Base-by-base conservation (phyloP, 345 rosid genomes). In the Populus ilicifolia region DNA sequence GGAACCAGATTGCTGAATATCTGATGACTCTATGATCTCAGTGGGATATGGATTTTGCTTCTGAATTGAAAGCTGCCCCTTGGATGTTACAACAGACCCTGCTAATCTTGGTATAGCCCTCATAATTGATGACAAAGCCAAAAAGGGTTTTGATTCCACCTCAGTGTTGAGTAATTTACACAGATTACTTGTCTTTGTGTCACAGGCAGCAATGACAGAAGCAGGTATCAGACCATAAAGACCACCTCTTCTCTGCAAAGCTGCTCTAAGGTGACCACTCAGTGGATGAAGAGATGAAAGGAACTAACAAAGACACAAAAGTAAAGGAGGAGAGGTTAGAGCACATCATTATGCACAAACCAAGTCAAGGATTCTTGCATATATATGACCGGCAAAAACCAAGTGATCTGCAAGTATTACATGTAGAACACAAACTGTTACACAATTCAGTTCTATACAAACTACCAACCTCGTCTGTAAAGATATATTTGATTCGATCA, bases 251-350 rank as follows among this genome's bases (percentile, higher is more conserved):
- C 97, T 90, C 80, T 74, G 78, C 67, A 89, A 89, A 79, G 91
- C 76, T 27, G 92, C 99, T 87, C 87, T 90, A 74, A 95, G 82
- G 90, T 93, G 99, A 83, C 91, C 87, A 64, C 92, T 86, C 76
- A 95, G 79, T 7, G 98, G 99, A 79, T 90, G 90, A 56, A 73
- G 77, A 70, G 87, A 80, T 78, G 89, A 87, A 71, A 92, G 91
- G 87, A 93, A 93, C 99, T 95, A 77, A 66, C 46, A 72, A 78
- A 75, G 50, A 68, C 50, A 13, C 50, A 46, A 46, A 46, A 13
- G 75, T 16, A 79, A 65, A 69, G 62, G 14, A 70, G 5, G 67
- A 56, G n/a, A 77, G 17, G 68, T 62, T 23, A 66, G 43, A 65
- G 39, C 50, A 14, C 48, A 33, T 67, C 46, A 69, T 46, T 46